Percentiles rank a stretch among this genome's conserved stretches.
Evolutionary conservation across 305 asterid species (phyloP).

Genomic region (Lippia alba): DNA sequence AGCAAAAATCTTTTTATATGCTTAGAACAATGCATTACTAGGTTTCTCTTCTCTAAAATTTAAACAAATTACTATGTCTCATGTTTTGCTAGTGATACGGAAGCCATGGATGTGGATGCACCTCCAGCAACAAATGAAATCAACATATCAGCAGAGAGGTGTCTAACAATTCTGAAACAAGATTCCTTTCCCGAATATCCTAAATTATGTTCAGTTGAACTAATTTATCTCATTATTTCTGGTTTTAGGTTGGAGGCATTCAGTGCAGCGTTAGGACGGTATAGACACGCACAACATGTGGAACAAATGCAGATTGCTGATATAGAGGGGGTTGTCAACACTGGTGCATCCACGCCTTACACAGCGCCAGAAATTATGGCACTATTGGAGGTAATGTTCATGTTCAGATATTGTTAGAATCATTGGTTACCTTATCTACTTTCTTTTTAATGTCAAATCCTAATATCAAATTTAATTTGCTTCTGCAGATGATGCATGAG

Average conservation of each 20-base stretch:
- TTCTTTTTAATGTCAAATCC: not conserved
- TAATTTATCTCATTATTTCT: not conserved
- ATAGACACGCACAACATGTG: conserved; percentile 70
- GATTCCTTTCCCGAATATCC: conserved; percentile 18
- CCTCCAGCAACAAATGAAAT: conserved; percentile 55
- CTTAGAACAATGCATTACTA: too few relatives aligned
- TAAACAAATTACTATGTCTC: conserved; percentile 8
- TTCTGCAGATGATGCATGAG: conserved; percentile 76
- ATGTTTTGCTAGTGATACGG: conserved; percentile 53
- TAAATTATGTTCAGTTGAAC: conserved; percentile 7
- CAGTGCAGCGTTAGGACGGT: conserved; percentile 69
- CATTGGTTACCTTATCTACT: not conserved
- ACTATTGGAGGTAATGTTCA: conserved; percentile 63
- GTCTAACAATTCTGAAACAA: conserved; percentile 18
- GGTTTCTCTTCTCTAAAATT: too few relatives aligned
- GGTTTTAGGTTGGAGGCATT: conserved; percentile 71
- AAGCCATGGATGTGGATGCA: conserved; percentile 82
- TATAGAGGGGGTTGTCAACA: conserved; percentile 71
- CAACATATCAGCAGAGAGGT: conserved; percentile 62
- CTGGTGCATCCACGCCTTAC: conserved; percentile 61
- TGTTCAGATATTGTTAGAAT: not conserved
- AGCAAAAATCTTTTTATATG: too few relatives aligned
- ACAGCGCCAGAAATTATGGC: conserved; percentile 67
- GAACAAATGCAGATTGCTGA: conserved; percentile 77
- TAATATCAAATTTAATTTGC: conserved; percentile 14